Conservation (phyloP, 2,329 filamentous ascomycete genomes). For the Aureobasidium sp. region DNA sequence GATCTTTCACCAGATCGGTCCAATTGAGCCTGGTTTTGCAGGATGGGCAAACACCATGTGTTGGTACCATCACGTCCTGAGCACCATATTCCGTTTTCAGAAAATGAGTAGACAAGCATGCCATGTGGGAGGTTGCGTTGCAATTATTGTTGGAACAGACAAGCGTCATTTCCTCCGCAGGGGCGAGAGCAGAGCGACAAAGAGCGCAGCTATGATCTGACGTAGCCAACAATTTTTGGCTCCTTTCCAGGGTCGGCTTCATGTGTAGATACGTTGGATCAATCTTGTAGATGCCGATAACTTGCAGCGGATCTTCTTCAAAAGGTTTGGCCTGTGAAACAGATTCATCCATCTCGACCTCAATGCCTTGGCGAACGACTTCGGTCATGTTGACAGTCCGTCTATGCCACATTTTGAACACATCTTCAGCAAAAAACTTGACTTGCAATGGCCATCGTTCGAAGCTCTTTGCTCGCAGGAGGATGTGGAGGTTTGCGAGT, state of each 20-base stretch:
- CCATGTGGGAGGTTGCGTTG: slow-evolving; percentile 45
- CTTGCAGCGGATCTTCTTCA: background rate
- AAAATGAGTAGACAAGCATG: slow-evolving; percentile 49
- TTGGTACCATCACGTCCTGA: slow-evolving; percentile 54
- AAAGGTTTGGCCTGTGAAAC: background rate
- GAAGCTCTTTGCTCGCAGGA: slow-evolving; percentile 75
- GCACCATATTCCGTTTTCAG: slow-evolving; percentile 35
- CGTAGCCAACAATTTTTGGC: slow-evolving; percentile 36
- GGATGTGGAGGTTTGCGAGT: slow-evolving; percentile 71
- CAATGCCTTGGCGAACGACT: slow-evolving; percentile 42
- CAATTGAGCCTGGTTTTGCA: slow-evolving; percentile 61
- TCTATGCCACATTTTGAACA: slow-evolving; percentile 60
- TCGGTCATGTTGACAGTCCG: slow-evolving; percentile 48
- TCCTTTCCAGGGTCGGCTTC: slow-evolving; percentile 48
- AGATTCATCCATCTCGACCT: slow-evolving; percentile 20
- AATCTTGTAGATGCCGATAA: slow-evolving; percentile 37
- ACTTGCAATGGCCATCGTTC: slow-evolving; percentile 72
- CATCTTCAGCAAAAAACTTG: slow-evolving; percentile 68
- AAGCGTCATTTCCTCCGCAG: slow-evolving; percentile 37
- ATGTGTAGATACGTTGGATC: slow-evolving; percentile 48
- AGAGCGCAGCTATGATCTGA: slow-evolving; percentile 40
- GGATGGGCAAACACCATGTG: slow-evolving; percentile 61
- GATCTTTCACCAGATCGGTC: slow-evolving; percentile 73
- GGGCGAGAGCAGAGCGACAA: slow-evolving; percentile 38
- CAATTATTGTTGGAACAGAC: slow-evolving; percentile 48